These are phyloP conservation scores for Exophiala aquamarina DNA, from an alignment of 2,329 filamentous ascomycete genomes.

Conservation along the genomic window DNA sequence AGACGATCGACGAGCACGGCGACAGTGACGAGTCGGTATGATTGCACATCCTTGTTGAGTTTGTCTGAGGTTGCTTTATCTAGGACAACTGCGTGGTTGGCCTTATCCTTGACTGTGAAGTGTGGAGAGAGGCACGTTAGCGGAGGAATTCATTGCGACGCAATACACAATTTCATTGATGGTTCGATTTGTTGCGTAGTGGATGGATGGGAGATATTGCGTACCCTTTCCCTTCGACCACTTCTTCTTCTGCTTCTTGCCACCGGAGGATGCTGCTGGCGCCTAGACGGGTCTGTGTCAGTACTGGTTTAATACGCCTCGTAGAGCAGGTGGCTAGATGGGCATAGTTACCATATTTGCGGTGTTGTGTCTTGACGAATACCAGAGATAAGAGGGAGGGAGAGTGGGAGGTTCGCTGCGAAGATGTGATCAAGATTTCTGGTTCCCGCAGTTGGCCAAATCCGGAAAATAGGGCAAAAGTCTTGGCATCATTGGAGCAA, in stretches of 20 bases:
- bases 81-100: slow-evolving; percentile 96
- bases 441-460: slow-evolving; percentile 3
- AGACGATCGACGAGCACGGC: slow-evolving; percentile 98
- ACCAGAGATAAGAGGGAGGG: not conserved
- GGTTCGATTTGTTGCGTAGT: not conserved
- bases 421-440: not conserved
- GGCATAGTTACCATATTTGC: slow-evolving; percentile 21
- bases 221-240: slow-evolving; percentile 59
- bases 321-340: too few relatives aligned
- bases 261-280: slow-evolving; percentile 47
- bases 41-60: slow-evolving; percentile 99
- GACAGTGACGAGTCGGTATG: slow-evolving; percentile 98
- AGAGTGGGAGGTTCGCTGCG: slow-evolving; percentile 1
- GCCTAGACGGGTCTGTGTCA: slow-evolving; percentile 33
- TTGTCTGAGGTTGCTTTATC: slow-evolving; percentile 97
- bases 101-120: slow-evolving; percentile 97
- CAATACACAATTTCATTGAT: not conserved
- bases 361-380: slow-evolving; percentile 9
- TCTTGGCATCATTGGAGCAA: slow-evolving; percentile 16
- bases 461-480: slow-evolving; percentile 15
- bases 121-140: slow-evolving; percentile 1
- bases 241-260: slow-evolving; percentile 58
- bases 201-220: slow-evolving; percentile 21
- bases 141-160: not conserved
- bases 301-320: too few relatives aligned